A percentile compares a stretch with the other conserved stretches of the same genome.
Conservation (phyloP, 169 alveolate species). For the Eimeria zaria region DNA sequence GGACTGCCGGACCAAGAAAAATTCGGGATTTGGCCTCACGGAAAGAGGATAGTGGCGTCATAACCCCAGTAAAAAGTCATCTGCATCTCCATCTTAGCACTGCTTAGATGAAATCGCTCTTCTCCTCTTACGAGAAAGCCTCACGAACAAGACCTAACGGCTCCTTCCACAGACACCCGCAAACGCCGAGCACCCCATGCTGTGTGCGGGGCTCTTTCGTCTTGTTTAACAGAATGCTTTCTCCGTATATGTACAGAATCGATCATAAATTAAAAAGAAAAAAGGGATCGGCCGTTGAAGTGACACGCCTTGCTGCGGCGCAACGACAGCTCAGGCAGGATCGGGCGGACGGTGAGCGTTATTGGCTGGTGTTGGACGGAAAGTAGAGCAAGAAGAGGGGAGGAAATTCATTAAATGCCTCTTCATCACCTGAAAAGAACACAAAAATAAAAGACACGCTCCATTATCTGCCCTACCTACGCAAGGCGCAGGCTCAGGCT, state of each 20-base stretch:
- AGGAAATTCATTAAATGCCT: background rate
- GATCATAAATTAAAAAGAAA: background rate
- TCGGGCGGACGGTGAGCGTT: background rate
- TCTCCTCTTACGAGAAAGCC: background rate
- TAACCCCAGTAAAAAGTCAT: conserved; percentile 85
- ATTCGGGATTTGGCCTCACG: conserved; percentile 27
- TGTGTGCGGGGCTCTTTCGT: background rate
- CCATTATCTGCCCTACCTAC: background rate
- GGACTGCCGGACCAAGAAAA: background rate
- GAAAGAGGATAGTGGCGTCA: conserved; percentile 74
- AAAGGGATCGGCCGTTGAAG: background rate
- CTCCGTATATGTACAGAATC: background rate
- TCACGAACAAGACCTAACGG: background rate
- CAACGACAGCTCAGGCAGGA: background rate
- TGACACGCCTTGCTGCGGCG: background rate
- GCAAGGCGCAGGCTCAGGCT: background rate
- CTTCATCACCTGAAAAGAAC: background rate
- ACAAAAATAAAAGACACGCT: background rate
- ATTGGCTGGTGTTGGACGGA: background rate
- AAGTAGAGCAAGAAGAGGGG: background rate
- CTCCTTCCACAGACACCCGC: background rate
- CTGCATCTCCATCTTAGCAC: conserved; percentile 66
- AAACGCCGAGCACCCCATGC: conserved; percentile 7
- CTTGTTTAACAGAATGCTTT: background rate
- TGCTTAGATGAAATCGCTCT: background rate